Percentiles rank a stretch among this genome's conserved stretches.
These are phyloP conservation scores for Coemansia umbellata DNA, from an alignment of 192 early-diverging fungal species.

Conservation along the genomic window DNA sequence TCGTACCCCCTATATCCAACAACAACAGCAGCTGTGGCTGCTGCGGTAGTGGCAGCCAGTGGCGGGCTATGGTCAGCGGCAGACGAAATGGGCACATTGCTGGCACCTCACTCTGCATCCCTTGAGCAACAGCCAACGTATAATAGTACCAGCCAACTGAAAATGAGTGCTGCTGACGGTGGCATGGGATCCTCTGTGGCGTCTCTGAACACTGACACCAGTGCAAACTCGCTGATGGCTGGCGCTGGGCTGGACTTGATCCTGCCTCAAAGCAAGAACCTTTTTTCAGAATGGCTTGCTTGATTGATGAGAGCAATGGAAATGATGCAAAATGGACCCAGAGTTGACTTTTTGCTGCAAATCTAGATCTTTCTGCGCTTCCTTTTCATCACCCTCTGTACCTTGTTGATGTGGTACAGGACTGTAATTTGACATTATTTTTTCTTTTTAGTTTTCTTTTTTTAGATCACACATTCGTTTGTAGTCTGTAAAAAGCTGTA, in stretches of 20 bases:
- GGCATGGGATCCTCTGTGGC: not conserved
- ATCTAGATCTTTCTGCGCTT: not conserved
- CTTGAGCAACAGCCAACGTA: slow-evolving; percentile 2
- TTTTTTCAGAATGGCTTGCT: slow-evolving; percentile 26
- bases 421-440: slow-evolving; percentile 2
- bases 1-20: slow-evolving; percentile 5
- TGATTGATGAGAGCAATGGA: not conserved
- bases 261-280: slow-evolving; percentile 17
- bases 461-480: slow-evolving; percentile 8
- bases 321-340: too few species aligned
- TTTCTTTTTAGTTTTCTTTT: slow-evolving; percentile 10
- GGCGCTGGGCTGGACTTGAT: slow-evolving; percentile 7
- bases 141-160: not conserved
- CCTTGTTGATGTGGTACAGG: not conserved
- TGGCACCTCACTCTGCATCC: not conserved
- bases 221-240: not conserved
- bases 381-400: not conserved
- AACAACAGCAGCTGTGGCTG: not conserved
- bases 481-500: slow-evolving; percentile 5
- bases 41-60: not conserved
- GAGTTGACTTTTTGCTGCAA: too few species aligned
- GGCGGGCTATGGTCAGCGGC: not conserved
- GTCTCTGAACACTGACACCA: not conserved
- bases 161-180: not conserved
- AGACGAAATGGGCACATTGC: not conserved